Conservation (phyloP, 352 stramenopile genomes). For the Nothophytophthora sp. region DNA sequence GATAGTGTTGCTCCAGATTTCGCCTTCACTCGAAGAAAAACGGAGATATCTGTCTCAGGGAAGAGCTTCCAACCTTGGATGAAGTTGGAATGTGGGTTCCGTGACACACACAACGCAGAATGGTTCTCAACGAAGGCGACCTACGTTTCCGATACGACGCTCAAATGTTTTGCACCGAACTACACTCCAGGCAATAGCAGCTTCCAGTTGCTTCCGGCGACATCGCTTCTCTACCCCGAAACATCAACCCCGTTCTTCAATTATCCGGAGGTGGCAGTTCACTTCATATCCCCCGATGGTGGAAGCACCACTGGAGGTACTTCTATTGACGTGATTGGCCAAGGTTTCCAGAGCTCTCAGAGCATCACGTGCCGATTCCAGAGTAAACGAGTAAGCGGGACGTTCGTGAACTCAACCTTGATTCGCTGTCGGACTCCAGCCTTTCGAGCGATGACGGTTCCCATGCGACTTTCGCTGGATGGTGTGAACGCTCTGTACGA, state of each 20-base stretch:
- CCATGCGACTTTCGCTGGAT: slow-evolving; percentile 32
- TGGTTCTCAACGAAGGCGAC: slow-evolving; percentile 21
- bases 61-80: slow-evolving; percentile 45
- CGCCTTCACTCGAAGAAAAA: slow-evolving; percentile 13
- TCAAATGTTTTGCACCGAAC: slow-evolving; percentile 21
- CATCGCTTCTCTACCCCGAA: slow-evolving; percentile 13
- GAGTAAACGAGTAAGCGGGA: background rate
- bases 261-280: slow-evolving; percentile 21
- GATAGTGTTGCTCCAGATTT: slow-evolving; percentile 16
- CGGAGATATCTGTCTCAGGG: slow-evolving; percentile 24
- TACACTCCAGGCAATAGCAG: slow-evolving; percentile 9
- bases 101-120: background rate
- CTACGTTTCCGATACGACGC: slow-evolving; percentile 21
- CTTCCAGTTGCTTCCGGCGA: slow-evolving; percentile 30
- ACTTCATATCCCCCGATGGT: slow-evolving; percentile 23
- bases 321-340: slow-evolving; percentile 28
- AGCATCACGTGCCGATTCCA: slow-evolving; percentile 32
- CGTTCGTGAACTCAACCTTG: slow-evolving; percentile 39
- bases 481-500: slow-evolving; percentile 13
- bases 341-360: slow-evolving; percentile 33
- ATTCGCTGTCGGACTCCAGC: slow-evolving; percentile 36
- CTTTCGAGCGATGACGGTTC: slow-evolving; percentile 21
- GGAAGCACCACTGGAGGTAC: slow-evolving; percentile 16
- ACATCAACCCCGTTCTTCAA: slow-evolving; percentile 25
- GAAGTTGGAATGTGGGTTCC: slow-evolving; percentile 38